Evolutionary conservation across 2,329 filamentous ascomycete species (phyloP).

Genomic region (Clonostachys byssicola): DNA sequence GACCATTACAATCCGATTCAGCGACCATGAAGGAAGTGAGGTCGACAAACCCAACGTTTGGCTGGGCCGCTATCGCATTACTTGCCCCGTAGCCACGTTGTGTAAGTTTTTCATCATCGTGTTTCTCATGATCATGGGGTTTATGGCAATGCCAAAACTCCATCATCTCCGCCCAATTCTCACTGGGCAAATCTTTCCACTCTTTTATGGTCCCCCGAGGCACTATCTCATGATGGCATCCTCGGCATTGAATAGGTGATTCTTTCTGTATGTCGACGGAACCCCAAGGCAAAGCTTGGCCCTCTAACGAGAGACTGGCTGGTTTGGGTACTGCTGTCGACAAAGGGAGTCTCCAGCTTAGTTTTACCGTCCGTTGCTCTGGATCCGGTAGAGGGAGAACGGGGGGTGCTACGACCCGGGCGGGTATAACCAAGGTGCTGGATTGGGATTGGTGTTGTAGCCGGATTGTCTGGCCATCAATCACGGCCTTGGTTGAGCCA

Average conservation of each 20-base stretch:
- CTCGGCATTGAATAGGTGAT: slow-evolving; percentile 36
- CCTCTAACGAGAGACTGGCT: slow-evolving; percentile 21
- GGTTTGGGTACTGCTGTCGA: slow-evolving; percentile 13
- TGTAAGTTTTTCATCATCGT: slow-evolving; percentile 41
- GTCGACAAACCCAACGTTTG: slow-evolving; percentile 74
- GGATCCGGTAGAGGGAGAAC: slow-evolving; percentile 29
- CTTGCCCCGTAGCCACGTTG: slow-evolving; percentile 81
- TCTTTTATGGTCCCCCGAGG: slow-evolving; percentile 29
- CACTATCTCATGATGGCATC: slow-evolving; percentile 32
- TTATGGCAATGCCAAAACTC: slow-evolving; percentile 99
- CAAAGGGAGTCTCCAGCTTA: slow-evolving; percentile 53
- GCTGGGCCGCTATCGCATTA: slow-evolving; percentile 63
- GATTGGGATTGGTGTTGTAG: slow-evolving; percentile 39
- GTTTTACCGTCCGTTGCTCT: slow-evolving; percentile 18
- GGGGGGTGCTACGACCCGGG: slow-evolving; percentile 19
- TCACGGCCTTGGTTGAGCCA: slow-evolving; percentile 32
- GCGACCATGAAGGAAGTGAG: slow-evolving; percentile 71
- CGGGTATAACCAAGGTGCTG: slow-evolving; percentile 35
- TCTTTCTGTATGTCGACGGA: slow-evolving; percentile 38
- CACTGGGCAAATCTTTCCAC: slow-evolving; percentile 94
- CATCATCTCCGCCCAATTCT: slow-evolving; percentile 99
- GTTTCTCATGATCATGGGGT: slow-evolving; percentile 55
- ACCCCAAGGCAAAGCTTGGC: slow-evolving; percentile 49
- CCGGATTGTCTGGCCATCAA: slow-evolving; percentile 37
- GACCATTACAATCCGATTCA: slow-evolving; percentile 56